Base-by-base conservation (phyloP, 345 rosid species). In the Bruguiera sexangula region DNA sequence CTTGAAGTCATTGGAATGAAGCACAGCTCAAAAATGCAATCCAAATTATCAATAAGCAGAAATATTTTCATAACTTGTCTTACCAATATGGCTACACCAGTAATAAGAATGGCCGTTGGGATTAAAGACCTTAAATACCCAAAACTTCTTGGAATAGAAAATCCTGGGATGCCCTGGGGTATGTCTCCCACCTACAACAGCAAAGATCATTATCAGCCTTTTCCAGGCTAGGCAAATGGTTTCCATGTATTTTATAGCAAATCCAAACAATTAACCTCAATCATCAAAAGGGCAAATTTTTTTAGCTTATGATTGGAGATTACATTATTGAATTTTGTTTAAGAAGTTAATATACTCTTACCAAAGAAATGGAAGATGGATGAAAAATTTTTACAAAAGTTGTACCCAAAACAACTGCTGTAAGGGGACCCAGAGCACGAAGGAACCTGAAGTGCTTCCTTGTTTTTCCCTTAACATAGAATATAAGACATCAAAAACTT, bases 1-100 rank as follows among this genome's bases (percentile, higher is more conserved):
- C 24, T 55, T 53, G 29, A 29, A 8, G 54, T 63, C 3, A 52
- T 43, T 30, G 43, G 72, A 75, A 8, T 27, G 13, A 76, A 57
- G 50, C 60, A 60, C 27, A 52, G 68, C 58, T 73, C 65, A 65
- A 72, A 59, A 24, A 48, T 37, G 66, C 31, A 34, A 63, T 58
- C 46, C 21, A 60, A 56, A 29, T 15, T 39, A 65, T 68, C 21
- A 70, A 1, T 4, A 29, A 36, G 72, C 50, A 72, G 68, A 76
- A 63, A 43, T 55, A 60, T 54, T 56, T 39, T 55, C 39, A 60
- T 30, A 63, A 73, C 54, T 18, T 75, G 34, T 65, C 98, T 87
- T 79, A 95, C 99, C 99, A 95, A 82, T 77, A 95, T 89, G 69
- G 99, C 99, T 54, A 95, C 98, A 52, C 98, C 99, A 68, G 99